Conservation (phyloP, 2,329 filamentous ascomycete genomes). For the Claviceps lovelessii region DNA sequence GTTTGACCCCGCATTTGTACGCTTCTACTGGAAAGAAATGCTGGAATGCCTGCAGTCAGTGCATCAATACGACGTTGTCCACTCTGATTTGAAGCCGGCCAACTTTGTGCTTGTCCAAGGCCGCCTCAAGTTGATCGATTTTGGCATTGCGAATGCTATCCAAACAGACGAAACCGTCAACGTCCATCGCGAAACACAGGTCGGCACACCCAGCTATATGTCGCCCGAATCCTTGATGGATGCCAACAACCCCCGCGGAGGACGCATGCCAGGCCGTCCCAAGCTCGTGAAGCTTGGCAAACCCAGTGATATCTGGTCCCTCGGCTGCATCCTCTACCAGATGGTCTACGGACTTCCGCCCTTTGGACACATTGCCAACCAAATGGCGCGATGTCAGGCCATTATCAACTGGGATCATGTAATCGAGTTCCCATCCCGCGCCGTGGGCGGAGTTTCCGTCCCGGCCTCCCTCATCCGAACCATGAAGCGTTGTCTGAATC, state of each 20-base stretch:
- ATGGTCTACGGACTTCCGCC: constrained; percentile 97
- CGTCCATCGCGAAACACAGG: constrained; percentile 86
- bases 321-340: constrained; percentile 94
- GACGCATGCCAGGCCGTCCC: constrained; percentile 27
- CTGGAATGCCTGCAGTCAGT: constrained; percentile 85
- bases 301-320: constrained; percentile 86
- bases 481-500: constrained; percentile 46
- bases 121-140: constrained; percentile 89
- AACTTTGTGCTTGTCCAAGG: constrained; percentile 93
- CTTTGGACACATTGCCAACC: constrained; percentile 82
- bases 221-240: constrained; percentile 88
- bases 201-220: constrained; percentile 98
- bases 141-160: constrained; percentile 95
- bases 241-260: constrained; percentile 50
- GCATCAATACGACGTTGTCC: constrained; percentile 81
- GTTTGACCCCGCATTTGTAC: constrained; percentile 79
- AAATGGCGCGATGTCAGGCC: constrained; percentile 71
- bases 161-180: constrained; percentile 93
- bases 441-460: constrained; percentile 49
- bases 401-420: constrained; percentile 66
- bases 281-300: constrained; percentile 94
- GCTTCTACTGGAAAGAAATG: constrained; percentile 99
- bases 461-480: constrained; percentile 45
- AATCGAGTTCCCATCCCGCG: constrained; percentile 58
- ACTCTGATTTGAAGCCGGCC: constrained; percentile 91